A percentile compares a stretch with the other conserved stretches of the same genome.
phyloP scores from a whole-genome alignment of 192 early-diverging fungal genomes.

The Rhizophagus clarus region DNA sequence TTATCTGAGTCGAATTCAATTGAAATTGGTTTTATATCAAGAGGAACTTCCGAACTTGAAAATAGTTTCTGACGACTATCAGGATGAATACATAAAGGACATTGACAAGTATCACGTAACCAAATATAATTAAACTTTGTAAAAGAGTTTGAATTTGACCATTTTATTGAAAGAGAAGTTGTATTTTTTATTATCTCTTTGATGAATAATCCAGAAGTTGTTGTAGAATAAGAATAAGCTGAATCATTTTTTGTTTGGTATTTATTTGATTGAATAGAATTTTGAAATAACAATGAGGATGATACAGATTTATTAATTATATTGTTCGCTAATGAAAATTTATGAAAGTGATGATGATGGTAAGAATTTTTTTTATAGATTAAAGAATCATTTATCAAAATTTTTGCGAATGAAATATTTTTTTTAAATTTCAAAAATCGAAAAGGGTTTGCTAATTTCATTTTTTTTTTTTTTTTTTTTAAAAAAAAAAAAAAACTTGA shows the following conservation, averaged over 20 bases:
- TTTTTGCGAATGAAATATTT: neutral
- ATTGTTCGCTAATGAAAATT: too few relatives aligned
- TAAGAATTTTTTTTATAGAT: too few relatives aligned
- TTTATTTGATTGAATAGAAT: neutral
- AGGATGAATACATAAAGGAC: constrained; percentile 58
- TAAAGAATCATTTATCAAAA: too few relatives aligned
- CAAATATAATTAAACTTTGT: constrained; percentile 43
- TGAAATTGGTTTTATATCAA: constrained; percentile 44
- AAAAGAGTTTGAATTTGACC: constrained; percentile 7
- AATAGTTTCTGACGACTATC: constrained; percentile 60
- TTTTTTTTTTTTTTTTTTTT: too few relatives aligned
- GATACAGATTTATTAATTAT: too few relatives aligned
- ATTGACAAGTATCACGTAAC: constrained; percentile 66
- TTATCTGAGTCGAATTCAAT: constrained; percentile 14
- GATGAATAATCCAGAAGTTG: neutral
- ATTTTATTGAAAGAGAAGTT: neutral
- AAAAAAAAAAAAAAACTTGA: too few relatives aligned
- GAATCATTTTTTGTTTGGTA: neutral
- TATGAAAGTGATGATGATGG: too few relatives aligned
- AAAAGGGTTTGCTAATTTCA: neutral
- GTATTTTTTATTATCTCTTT: neutral
- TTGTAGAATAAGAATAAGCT: neutral
- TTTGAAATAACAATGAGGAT: too few relatives aligned
- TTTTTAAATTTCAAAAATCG: neutral
- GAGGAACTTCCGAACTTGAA: constrained; percentile 50